Conservation (phyloP, 1,139 yeast genomes). For the Sugiyamaella pinicola region DNA sequence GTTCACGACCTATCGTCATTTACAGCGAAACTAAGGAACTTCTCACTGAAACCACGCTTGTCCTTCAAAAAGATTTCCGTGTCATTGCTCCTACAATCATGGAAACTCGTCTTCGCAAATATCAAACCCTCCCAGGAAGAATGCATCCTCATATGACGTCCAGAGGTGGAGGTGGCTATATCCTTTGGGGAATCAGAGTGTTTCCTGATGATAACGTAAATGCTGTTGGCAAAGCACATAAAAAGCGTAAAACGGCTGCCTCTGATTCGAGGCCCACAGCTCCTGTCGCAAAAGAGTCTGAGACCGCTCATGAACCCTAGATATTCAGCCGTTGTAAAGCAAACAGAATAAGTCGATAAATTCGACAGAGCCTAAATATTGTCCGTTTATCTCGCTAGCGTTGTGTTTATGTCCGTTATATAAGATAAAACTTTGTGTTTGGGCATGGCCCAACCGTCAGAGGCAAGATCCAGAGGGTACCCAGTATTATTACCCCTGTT, state of each 20-base stretch:
- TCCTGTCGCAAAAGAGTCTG: conserved; percentile 1
- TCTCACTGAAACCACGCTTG: conserved; percentile 71
- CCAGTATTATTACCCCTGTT: too few relatives aligned
- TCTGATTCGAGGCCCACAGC: conserved; percentile 7
- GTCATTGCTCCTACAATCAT: conserved; percentile 80
- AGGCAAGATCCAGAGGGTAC: too few relatives aligned
- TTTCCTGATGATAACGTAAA: conserved; percentile 63
- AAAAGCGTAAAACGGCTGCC: conserved; percentile 33
- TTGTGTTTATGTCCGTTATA: too few relatives aligned
- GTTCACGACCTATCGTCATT: conserved; percentile 83
- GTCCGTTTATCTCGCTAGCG: too few relatives aligned
- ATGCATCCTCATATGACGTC: conserved; percentile 95
- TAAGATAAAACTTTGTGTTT: too few relatives aligned
- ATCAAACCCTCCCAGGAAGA: conserved; percentile 92
- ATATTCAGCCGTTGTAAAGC: neutral
- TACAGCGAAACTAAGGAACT: conserved; percentile 82
- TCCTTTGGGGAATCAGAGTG: conserved; percentile 79
- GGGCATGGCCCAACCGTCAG: too few relatives aligned
- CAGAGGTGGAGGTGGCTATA: conserved; percentile 89
- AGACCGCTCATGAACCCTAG: neutral
- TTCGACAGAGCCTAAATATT: too few relatives aligned
- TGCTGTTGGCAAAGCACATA: conserved; percentile 41
- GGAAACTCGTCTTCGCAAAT: conserved; percentile 81
- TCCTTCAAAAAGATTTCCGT: conserved; percentile 63
- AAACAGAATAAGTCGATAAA: conserved; percentile 12